These are phyloP conservation scores for Begonia masoniana DNA, from an alignment of 306 rosid genomes.

Conservation along the genomic window DNA sequence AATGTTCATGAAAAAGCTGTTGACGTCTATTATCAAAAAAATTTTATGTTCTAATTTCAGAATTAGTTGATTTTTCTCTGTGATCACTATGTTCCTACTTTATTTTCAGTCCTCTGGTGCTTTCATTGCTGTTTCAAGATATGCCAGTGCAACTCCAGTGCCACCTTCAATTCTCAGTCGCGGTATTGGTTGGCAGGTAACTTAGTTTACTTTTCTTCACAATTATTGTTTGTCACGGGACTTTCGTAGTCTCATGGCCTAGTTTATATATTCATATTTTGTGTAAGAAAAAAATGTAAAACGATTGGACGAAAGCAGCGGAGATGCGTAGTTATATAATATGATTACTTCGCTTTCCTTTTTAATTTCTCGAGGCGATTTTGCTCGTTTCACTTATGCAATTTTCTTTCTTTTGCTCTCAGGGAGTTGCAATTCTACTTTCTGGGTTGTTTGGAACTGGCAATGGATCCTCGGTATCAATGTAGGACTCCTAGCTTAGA, in stretches of 20 bases:
- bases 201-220: not conserved
- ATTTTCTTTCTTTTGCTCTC: constrained; percentile 13
- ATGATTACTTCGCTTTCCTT: too few relatives aligned
- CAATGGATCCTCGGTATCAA: constrained; percentile 88
- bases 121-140: constrained; percentile 72
- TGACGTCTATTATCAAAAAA: not conserved
- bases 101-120: constrained; percentile 82
- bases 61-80: too few relatives aligned
- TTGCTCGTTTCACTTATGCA: not conserved
- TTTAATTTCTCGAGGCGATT: too few relatives aligned
- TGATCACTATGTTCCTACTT: not conserved
- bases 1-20: too few relatives aligned
- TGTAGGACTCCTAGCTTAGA: constrained; percentile 38
- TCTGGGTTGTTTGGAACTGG: constrained; percentile 91
- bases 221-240: too few relatives aligned
- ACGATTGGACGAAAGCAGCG: too few relatives aligned
- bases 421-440: constrained; percentile 93
- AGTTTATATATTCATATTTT: too few relatives aligned
- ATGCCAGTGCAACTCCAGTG: constrained; percentile 79
- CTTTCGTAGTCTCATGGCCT: too few relatives aligned
- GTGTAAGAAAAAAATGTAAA: too few relatives aligned
- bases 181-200: constrained; percentile 99
- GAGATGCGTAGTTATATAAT: too few relatives aligned
- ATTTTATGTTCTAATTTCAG: not conserved
- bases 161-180: constrained; percentile 95